Evolutionary conservation across 2,329 filamentous ascomycete species (phyloP), one percentile per base, ranked within the genome.

Genomic region (Xylariaceae sp.): DNA sequence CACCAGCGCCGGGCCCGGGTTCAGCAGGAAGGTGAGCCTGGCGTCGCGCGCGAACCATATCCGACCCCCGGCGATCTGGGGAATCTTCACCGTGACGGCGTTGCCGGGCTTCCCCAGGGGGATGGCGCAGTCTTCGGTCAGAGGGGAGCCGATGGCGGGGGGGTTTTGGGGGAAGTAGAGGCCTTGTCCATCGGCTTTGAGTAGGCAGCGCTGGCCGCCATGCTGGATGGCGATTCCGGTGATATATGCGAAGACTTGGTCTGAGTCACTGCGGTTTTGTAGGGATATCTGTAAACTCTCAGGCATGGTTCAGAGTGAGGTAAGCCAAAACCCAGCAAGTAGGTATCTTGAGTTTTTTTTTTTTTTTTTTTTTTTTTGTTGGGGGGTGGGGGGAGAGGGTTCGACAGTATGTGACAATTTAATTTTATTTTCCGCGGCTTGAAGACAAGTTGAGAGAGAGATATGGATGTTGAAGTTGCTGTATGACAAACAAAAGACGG

Each of bases 1-100:
- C 34, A 85, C 80, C 3, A 86, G 68, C 0, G 76, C 79, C 0
- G 81, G 78, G 2, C 79, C 79, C 0, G 79, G 80, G 53, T 86
- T 86, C 22, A 85, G 64, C 8, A 78, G 63, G 58, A 85, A 86
- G 0, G 69, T 78, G 24, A 85, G 66, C 24, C 67, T 69, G 9
- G 59, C 56, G 43, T 72, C 73, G 38, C 76, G 68, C 22, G 72
- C 74, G 55, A 85, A 78, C 76, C 79, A 86, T 54, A 85, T 74
- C 39, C 81, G 69, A 1, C 74, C 81, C 15, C 80, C 80, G 4
- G 79, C 79, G 7, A 85, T 71, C 50, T 80, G 79, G 1, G 81
- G 81, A 38, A 85, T 80, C 0, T 67, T 74, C 8, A 78, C 69
- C 1, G 65, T 71, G 17, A 69, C 72, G 0, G 69, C 76, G 50